Base-by-base conservation (phyloP, 2,329 filamentous ascomycete genomes). In the Cordyceps militaris region DNA sequence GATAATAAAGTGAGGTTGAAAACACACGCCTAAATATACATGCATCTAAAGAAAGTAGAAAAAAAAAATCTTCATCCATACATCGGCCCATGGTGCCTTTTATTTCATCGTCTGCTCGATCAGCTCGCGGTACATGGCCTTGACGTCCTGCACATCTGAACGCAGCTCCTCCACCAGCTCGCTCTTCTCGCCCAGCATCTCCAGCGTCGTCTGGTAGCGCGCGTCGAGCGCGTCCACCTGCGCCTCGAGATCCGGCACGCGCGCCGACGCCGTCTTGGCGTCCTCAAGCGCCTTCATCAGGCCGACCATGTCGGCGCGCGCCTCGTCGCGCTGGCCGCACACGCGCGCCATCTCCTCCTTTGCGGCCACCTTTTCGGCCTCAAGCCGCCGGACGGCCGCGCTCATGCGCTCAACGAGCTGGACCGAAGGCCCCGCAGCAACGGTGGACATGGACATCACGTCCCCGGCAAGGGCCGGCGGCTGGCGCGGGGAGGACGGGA, bases 391-490 rank as follows among this genome's bases (percentile, higher is more conserved):
- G 46, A 99, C 92, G 0, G 91, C 90, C 3, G 92, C 90, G 67
- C 89, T 95, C 90, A 99, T 96, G 55, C 93, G 84, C 73, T 97
- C 94, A 16, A 99, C 92, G 1, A 99, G 82, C 72, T 97, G 93
- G 1, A 99, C 93, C 0, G 88, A 93, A 0, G 94, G 94, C 0
- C 94, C 94, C 0, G 93, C 92, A 0, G 87, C 93, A 9, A 91
- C 88, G 0, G 93, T 97, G 1, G 91, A 96, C 7, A 90, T 89
- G 2, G 90, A 95, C 30, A 94, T 82, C 76, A 96, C 88, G 66
- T 96, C 92, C 59, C 89, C 81, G 7, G 87, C 84, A 13, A 11
- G 59, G 86, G 85, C n/a, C 1, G 87, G 84, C 59, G 86, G 85
- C 1, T 28, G 36, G 36, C 44, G 44, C 19, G 55, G 38, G n/a